Conservation (phyloP, 73 alveolate genomes). For the Blepharisma stoltei region DNA sequence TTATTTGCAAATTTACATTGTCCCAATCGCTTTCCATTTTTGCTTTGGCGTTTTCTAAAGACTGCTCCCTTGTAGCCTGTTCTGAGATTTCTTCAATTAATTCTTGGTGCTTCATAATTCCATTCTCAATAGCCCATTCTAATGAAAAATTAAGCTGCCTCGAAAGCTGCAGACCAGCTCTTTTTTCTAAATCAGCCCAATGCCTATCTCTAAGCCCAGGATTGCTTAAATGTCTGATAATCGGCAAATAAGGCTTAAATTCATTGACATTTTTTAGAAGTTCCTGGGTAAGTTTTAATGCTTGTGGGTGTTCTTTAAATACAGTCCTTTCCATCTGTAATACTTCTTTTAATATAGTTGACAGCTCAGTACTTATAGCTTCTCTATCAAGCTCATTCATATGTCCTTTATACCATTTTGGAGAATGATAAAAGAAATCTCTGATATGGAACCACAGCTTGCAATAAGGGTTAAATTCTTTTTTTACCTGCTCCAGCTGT, state of each 20-base stretch:
- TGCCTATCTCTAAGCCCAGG: slow-evolving; percentile 57
- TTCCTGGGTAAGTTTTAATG: slow-evolving; percentile 36
- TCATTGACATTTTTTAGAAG: slow-evolving; percentile 57
- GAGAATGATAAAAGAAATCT: slow-evolving; percentile 44
- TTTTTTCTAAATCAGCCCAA: slow-evolving; percentile 47
- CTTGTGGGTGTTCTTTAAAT: slow-evolving; percentile 57
- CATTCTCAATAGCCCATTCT: slow-evolving; percentile 41
- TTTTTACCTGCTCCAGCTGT: slow-evolving; percentile 36
- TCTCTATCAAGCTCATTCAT: slow-evolving; percentile 44
- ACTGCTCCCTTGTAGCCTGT: slow-evolving; percentile 76
- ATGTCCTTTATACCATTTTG: slow-evolving; percentile 47
- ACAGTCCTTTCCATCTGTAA: slow-evolving; percentile 58
- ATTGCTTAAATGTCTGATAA: slow-evolving; percentile 45
- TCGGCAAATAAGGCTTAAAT: slow-evolving; percentile 69
- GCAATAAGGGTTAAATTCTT: slow-evolving; percentile 48
- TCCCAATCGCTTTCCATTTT: slow-evolving; percentile 82
- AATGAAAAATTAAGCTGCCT: slow-evolving; percentile 41
- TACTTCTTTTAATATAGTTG: slow-evolving; percentile 60
- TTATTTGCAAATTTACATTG: slow-evolving; percentile 68
- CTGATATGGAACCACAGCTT: slow-evolving; percentile 44
- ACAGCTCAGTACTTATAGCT: slow-evolving; percentile 48
- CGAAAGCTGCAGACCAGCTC: slow-evolving; percentile 40
- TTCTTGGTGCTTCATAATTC: slow-evolving; percentile 68
- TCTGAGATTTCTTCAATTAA: slow-evolving; percentile 71
- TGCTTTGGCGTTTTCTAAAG: slow-evolving; percentile 72